A percentile compares a stretch with the other conserved stretches of the same genome.
Conservation (phyloP, 2,329 filamentous ascomycete genomes). For the Trichothecium sympodiale region DNA sequence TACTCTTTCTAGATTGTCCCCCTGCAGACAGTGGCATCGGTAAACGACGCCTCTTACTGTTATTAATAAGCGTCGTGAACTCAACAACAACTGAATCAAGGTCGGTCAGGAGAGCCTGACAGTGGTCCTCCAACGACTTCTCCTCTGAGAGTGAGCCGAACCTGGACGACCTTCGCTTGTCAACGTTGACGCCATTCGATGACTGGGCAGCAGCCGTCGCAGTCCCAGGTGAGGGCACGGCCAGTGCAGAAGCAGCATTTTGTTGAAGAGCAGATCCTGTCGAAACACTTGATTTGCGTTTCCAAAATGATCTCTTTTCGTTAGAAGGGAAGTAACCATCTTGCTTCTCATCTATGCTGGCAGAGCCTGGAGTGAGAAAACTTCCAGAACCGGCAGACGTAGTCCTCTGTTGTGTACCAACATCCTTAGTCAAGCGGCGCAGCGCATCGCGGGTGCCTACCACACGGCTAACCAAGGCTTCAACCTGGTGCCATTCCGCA, state of each 20-base stretch:
- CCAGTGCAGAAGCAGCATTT: slow-evolving; percentile 24
- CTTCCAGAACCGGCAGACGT: slow-evolving; percentile 2
- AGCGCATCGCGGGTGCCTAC: slow-evolving; percentile 83
- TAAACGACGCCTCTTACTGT: slow-evolving; percentile 67
- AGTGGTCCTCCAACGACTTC: slow-evolving; percentile 66
- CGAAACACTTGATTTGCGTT: slow-evolving; percentile 61
- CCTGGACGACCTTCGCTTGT: slow-evolving; percentile 25
- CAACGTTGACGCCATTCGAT: slow-evolving; percentile 18
- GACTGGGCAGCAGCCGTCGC: slow-evolving; percentile 17
- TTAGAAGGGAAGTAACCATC: slow-evolving; percentile 42
- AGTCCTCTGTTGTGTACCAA: slow-evolving; percentile 37
- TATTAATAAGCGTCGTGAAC: slow-evolving; percentile 65
- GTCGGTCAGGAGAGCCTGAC: slow-evolving; percentile 72
- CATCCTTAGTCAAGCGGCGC: slow-evolving; percentile 75
- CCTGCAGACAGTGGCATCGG: slow-evolving; percentile 39
- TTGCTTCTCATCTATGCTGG: slow-evolving; percentile 36
- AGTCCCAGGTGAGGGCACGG: slow-evolving; percentile 30
- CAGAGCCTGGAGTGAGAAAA: slow-evolving; percentile 29
- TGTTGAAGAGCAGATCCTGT: slow-evolving; percentile 28
- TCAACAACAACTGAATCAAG: slow-evolving; percentile 75
- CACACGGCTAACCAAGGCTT: slow-evolving; percentile 74
- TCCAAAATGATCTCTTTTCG: slow-evolving; percentile 79
- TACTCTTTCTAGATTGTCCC: slow-evolving; percentile 45
- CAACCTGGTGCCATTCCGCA: slow-evolving; percentile 77
- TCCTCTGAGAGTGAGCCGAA: slow-evolving; percentile 36